Evolutionary conservation across 2,329 filamentous ascomycete genomes (phyloP), one percentile per base, ranked within the genome.

Genomic region (Cryphonectria carpinicola): DNA sequence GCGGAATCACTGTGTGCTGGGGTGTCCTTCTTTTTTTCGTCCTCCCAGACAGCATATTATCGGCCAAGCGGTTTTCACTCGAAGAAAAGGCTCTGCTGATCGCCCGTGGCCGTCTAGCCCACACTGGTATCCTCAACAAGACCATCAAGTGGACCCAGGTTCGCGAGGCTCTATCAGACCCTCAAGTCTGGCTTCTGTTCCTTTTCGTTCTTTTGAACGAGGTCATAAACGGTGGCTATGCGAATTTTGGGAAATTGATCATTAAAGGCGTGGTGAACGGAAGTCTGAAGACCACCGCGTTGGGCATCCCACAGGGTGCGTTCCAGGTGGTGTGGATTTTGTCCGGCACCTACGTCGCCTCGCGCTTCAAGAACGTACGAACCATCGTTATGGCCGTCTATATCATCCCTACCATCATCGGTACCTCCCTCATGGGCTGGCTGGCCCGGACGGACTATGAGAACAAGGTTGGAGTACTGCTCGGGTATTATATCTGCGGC

Each of bases 191-290:
- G 82, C 76, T 84, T 1, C 72, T 84, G 6, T 82, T 83, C 67
- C 71, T 84, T 0, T 85, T 82, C 67, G 81, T 81, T 3, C 77
- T 88, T 0, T 76, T 87, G 25, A 88, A 88, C 69, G 86, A 88
- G 73, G 78, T 81, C 1, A 82, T 88, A 73, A 88, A 83, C 65
- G 85, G 85, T 3, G 87, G 86, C 0, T 77, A 87, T 11, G 83
- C 86, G 6, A 88, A 86, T 73, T 88, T 88, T 72, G 83, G 84
- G 54, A 88, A 86, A 68, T 80, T 87, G 32, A 88, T 88, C 68
- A 82, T 88, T 75, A 87, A 87, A 69, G 82, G 84, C 1, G 77
- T 86, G 2, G 82, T 82, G 25, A 74, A 76, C 1, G 80, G 83
- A 64, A 73, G 84, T 0, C 78, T 87, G 0, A 74, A 80, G 10